These are phyloP conservation scores for Rugonectria rugulosa DNA, from an alignment of 2,329 filamentous ascomycete species.

Conservation along the genomic window DNA sequence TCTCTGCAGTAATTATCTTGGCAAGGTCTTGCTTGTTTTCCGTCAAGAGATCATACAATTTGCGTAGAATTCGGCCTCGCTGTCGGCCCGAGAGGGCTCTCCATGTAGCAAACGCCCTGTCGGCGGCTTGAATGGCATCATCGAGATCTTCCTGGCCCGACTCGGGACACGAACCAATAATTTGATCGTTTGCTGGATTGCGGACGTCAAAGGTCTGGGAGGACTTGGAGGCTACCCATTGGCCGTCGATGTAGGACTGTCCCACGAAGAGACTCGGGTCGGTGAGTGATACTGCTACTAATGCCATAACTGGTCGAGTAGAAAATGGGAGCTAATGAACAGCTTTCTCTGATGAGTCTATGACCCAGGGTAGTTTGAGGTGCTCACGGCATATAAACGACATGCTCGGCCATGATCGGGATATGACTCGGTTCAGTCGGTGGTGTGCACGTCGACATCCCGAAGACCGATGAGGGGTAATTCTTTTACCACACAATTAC, in stretches of 20 bases:
- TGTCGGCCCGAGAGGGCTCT: constrained; percentile 65
- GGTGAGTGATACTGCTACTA: constrained; percentile 14
- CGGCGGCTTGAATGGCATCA: constrained; percentile 72
- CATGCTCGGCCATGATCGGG: too few species aligned
- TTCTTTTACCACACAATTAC: too few species aligned
- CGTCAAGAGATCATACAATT: constrained; percentile 70
- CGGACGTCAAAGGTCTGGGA: constrained; percentile 76
- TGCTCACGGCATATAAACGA: too few species aligned
- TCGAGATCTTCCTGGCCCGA: constrained; percentile 72
- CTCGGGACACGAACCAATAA: constrained; percentile 75
- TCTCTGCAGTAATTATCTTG: constrained; percentile 73
- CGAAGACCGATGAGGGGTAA: too few species aligned
- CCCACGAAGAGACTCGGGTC: constrained; percentile 24
- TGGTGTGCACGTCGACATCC: too few species aligned
- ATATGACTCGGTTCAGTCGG: too few species aligned
- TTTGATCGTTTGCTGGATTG: constrained; percentile 71
- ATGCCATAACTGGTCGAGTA: constrained; percentile 12
- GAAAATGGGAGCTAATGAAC: too few species aligned
- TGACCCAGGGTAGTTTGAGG: too few species aligned
- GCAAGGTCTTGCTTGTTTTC: constrained; percentile 71
- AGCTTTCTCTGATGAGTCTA: too few species aligned
- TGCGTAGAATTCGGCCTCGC: constrained; percentile 65
- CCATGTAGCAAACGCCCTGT: constrained; percentile 62
- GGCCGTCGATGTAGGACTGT: constrained; percentile 72
- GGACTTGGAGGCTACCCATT: constrained; percentile 75